Evolutionary conservation across 345 rosid genomes (phyloP), one percentile per base, ranked within the genome.

Genomic region (Ailanthus altissimus): DNA sequence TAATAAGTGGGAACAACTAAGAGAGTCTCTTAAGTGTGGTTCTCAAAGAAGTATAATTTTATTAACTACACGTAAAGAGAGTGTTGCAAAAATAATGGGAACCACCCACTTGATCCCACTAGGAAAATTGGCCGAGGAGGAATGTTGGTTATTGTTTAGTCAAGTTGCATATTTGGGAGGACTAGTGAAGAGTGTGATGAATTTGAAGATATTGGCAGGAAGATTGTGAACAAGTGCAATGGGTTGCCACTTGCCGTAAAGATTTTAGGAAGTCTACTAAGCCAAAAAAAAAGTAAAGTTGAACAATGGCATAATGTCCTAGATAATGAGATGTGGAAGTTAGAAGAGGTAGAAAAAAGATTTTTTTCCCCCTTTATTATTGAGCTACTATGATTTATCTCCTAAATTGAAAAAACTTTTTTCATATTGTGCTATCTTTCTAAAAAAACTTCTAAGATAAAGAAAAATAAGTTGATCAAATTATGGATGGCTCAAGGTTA

Each of bases 401-500:
- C 2, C 11, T 16, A 61, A 28, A 13, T 36, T 7, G 43, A 61
- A 20, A 61, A 28, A 61, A 15, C 5, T 11, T 6, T 61, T 61
- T 32, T 28, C 3, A 6, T 15, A 32, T 32, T 61, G 66, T 11
- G 43, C 43, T 0, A 7, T 32, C n/a, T 61, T 61, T 61, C 43
- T 42, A 28, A 28, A 61, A 32, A 42, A 61, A n/a, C 11, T 32
- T 20, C 28, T n/a, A 16, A 14, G 5, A 61, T 32, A 25, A 3
- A 25, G 5, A 25, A 59, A 6, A n/a, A 61, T 32, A 14, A 18
- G 16, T 8, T 61, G n/a, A 61, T 28, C 11, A 5, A 28, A 20
- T 61, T 61, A 36, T 61, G 66, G 66, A 61, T 32, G 66, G 66
- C 21, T 5, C 43, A 32, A 61, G 66, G 66, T 28, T 61, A 54